Conservation (phyloP, 805 yeast genomes). For the Torulaspora maleeae region DNA sequence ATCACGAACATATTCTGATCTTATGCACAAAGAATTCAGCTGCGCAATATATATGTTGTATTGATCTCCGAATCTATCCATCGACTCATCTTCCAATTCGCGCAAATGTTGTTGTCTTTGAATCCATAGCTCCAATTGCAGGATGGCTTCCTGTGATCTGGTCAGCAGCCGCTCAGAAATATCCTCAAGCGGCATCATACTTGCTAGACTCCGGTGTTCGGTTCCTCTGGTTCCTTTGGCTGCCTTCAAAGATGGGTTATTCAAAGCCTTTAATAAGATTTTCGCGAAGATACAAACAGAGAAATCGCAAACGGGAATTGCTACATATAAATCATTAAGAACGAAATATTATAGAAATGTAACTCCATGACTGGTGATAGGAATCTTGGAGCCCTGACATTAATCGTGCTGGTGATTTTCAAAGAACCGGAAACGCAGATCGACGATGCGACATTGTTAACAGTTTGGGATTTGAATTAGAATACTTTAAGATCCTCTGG, state of each 20-base stretch:
- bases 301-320: neutral
- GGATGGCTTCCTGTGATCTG: constrained; percentile 31
- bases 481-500: too few relatives aligned
- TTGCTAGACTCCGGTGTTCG: neutral
- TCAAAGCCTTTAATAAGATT: neutral
- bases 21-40: constrained; percentile 25
- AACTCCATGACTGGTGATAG: too few relatives aligned
- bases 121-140: constrained; percentile 31
- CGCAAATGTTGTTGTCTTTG: constrained; percentile 21
- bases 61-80: constrained; percentile 11
- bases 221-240: neutral
- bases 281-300: constrained; percentile 3
- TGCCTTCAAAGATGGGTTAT: neutral
- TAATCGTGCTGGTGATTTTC: too few relatives aligned
- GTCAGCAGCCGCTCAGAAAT: constrained; percentile 26
- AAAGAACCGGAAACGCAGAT: too few relatives aligned
- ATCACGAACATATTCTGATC: constrained; percentile 25
- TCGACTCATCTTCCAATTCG: constrained; percentile 9
- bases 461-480: too few relatives aligned
- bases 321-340: neutral
- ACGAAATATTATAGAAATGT: too few relatives aligned
- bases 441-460: too few relatives aligned
- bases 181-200: constrained; percentile 19
- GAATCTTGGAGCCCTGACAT: too few relatives aligned
- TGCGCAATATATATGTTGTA: constrained; percentile 27